phyloP scores from a whole-genome alignment of 495 filamentous ascomycete species.

The Bacidia gigantensis region DNA sequence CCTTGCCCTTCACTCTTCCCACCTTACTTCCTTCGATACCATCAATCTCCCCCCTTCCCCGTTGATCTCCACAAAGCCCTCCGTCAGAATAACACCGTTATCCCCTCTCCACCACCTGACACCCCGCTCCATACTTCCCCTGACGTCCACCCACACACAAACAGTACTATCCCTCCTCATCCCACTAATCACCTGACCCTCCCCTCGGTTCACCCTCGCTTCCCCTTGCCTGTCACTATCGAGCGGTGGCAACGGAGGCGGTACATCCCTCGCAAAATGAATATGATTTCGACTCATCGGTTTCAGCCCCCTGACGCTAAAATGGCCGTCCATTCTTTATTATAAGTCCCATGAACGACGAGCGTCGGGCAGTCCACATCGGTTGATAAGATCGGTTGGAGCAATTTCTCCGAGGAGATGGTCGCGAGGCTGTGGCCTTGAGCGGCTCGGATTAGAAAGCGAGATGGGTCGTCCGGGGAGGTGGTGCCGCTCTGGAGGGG shows the following conservation, averaged over 20 bases:
- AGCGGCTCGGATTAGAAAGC: slow-evolving; percentile 84
- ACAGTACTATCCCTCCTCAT: slow-evolving; percentile 72
- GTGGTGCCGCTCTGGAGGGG: slow-evolving; percentile 5
- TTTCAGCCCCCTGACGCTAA: slow-evolving; percentile 58
- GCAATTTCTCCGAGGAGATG: slow-evolving; percentile 53
- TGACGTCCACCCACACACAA: slow-evolving; percentile 66
- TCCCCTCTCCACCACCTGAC: slow-evolving; percentile 74
- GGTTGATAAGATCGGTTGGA: slow-evolving; percentile 46
- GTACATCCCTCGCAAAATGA: slow-evolving; percentile 65
- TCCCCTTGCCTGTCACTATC: slow-evolving; percentile 13
- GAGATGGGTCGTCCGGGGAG: slow-evolving; percentile 27
- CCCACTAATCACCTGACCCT: slow-evolving; percentile 54
- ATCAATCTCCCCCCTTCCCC: slow-evolving; percentile 3
- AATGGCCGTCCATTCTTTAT: slow-evolving; percentile 60
- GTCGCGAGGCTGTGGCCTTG: slow-evolving; percentile 65
- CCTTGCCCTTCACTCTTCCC: slow-evolving; percentile 41
- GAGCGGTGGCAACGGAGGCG: slow-evolving; percentile 22
- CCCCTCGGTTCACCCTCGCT: slow-evolving; percentile 3
- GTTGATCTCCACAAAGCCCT: slow-evolving; percentile 25
- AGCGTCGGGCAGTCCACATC: slow-evolving; percentile 20
- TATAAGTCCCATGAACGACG: slow-evolving; percentile 81
- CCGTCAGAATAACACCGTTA: slow-evolving; percentile 59
- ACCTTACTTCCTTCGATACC: slow-evolving; percentile 26
- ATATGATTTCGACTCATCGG: slow-evolving; percentile 75
- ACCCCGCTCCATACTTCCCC: slow-evolving; percentile 47